A percentile compares a stretch with the other conserved stretches of the same genome.
These are phyloP conservation scores for Patellifolia procumbens DNA, from an alignment of 179 eudicot species.

Conservation along the genomic window DNA sequence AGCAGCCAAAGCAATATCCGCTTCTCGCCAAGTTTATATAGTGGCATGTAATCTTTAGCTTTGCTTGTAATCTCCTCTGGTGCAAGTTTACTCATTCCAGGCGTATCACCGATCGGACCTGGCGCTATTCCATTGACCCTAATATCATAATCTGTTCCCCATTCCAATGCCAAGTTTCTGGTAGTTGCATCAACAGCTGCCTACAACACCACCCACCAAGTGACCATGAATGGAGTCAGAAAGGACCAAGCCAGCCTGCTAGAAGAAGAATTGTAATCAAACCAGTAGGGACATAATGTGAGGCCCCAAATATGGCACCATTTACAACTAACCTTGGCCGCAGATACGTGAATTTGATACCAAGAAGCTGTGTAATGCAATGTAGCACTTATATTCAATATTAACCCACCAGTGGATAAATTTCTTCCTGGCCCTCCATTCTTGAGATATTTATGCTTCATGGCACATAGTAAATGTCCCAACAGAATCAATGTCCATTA, in stretches of 20 bases:
- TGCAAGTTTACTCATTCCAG: slow-evolving; percentile 89
- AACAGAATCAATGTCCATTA: slow-evolving; percentile 93
- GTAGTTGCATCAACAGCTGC: slow-evolving; percentile 97
- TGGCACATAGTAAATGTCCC: slow-evolving; percentile 99
- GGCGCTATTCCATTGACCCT: slow-evolving; percentile 99
- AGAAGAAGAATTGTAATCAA: not conserved
- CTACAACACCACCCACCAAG: slow-evolving; percentile 37
- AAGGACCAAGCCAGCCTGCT: not conserved
- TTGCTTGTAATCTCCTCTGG: slow-evolving; percentile 65
- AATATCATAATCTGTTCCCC: slow-evolving; percentile 97
- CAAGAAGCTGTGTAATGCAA: slow-evolving; percentile 95
- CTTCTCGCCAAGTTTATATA: slow-evolving; percentile 83
- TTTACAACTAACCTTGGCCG: slow-evolving; percentile 77
- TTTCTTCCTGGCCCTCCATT: slow-evolving; percentile 75
- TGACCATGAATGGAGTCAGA: not conserved
- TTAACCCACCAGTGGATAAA: slow-evolving; percentile 70
- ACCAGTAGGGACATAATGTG: not conserved
- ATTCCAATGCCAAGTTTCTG: slow-evolving; percentile 89
- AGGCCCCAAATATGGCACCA: not conserved
- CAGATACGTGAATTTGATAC: slow-evolving; percentile 97
- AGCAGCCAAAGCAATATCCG: slow-evolving; percentile 98
- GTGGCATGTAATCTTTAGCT: slow-evolving; percentile 63
- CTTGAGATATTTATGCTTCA: slow-evolving; percentile 73
- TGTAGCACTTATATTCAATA: slow-evolving; percentile 93
- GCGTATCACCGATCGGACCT: slow-evolving; percentile 87